Evolutionary conservation across 106 monocot species (phyloP).

Genomic region (Agapanthus africanus): DNA sequence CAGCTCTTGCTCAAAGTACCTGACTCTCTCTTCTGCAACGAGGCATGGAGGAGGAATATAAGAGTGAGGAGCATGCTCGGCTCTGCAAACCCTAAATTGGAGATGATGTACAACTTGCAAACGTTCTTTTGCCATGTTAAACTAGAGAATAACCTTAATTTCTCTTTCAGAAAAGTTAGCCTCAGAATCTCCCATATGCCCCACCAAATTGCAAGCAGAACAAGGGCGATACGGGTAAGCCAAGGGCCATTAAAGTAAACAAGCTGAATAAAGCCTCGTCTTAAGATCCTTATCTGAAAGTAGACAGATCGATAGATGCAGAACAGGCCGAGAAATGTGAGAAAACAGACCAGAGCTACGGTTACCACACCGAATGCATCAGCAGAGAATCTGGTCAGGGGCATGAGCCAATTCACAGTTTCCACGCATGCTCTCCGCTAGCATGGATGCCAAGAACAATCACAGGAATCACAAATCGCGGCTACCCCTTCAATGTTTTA

Average conservation of each 20-base stretch:
- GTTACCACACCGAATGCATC: slow-evolving; percentile 82
- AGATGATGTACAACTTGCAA: slow-evolving; percentile 74
- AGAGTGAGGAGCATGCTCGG: slow-evolving; percentile 58
- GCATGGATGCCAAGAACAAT: slow-evolving; percentile 40
- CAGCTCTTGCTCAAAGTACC: slow-evolving; percentile 49
- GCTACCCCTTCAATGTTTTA: slow-evolving; percentile 10
- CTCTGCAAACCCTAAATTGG: slow-evolving; percentile 83
- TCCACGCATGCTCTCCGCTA: slow-evolving; percentile 75
- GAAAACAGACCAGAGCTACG: slow-evolving; percentile 45
- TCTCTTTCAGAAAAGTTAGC: slow-evolving; percentile 38
- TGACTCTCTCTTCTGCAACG: slow-evolving; percentile 43
- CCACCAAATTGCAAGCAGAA: slow-evolving; percentile 57
- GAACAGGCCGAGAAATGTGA: slow-evolving; percentile 40
- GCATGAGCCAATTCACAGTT: slow-evolving; percentile 71
- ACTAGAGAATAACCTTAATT: slow-evolving; percentile 35
- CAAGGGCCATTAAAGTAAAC: slow-evolving; percentile 87
- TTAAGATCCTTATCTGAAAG: slow-evolving; percentile 38
- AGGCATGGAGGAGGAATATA: slow-evolving; percentile 49
- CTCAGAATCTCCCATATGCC: slow-evolving; percentile 46
- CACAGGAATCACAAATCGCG: slow-evolving; percentile 13
- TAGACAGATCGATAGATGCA: slow-evolving; percentile 46
- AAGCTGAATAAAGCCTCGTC: slow-evolving; percentile 31
- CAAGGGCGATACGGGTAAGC: slow-evolving; percentile 49
- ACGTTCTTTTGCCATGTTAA: slow-evolving; percentile 37
- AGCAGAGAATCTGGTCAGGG: slow-evolving; percentile 53